Evolutionary conservation across 2,329 filamentous ascomycete genomes (phyloP), one percentile per base, ranked within the genome.

Genomic region (Cladophialophora psammophila): DNA sequence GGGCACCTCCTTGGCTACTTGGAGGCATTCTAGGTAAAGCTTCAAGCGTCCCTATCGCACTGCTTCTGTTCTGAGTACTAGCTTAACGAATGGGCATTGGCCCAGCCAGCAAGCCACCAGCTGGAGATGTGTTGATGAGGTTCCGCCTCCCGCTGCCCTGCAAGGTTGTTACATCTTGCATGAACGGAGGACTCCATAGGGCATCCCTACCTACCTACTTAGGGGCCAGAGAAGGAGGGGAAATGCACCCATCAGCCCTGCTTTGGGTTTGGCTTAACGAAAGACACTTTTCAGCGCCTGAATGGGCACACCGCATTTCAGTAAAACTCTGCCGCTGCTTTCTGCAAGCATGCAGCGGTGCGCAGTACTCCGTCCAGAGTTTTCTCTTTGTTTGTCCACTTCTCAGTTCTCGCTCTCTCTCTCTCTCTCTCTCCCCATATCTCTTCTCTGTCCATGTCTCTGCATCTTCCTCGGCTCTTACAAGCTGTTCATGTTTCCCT

Each of bases 51-150:
- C 18, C 45, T 54, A 31, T 61, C 15, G 38, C 12, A 50, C 13
- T 50, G 26, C 15, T 34, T 60, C 45, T 61, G 32, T 61, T 61
- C 48, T 54, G 26, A 54, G 59, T 48, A 61, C 48, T 54, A 32
- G 59, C 48, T 20, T 61, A 8, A 34, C n/a, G 45, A 32, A 18
- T 32, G 48, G 18, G 18, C 34, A 61, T 61, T 61, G 59, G 59
- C 36, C 36, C 31, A 10, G 18, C 3, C 15, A 34, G 26, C 26
- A 63, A 56, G 60, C 52, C 60, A 63, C 52, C 52, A 20, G 31
- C 48, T 54, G 15, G 35, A 40, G 34, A 52, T 32, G 15, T 15
- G 35, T n/a, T 59, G 40, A n/a, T 42, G 40, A 42, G 40, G 40
- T 42, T 42, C 50, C 52, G 26, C 52, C 31, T 55, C 10, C 52